Evolutionary conservation across 495 filamentous ascomycete species (phyloP).

Genomic region (Aspergillus baeticus): DNA sequence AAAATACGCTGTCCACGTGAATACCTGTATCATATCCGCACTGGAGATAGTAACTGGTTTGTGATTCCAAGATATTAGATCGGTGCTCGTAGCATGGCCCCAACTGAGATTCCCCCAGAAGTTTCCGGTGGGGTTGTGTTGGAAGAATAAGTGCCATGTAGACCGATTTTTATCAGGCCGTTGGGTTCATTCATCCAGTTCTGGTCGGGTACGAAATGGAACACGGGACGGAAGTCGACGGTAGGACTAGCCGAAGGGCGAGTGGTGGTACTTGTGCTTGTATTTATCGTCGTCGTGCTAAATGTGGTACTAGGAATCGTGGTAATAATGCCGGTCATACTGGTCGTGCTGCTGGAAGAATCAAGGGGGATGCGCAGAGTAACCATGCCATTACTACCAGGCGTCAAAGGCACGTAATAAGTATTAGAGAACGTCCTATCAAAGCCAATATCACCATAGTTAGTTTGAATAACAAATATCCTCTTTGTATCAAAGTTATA

Average conservation of each 20-base stretch:
- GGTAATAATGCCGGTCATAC: too few relatives aligned
- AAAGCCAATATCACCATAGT: too few relatives aligned
- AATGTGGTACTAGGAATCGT: too few relatives aligned
- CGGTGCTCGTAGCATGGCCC: conserved; percentile 14
- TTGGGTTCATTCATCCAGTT: conserved; percentile 17
- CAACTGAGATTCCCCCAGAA: conserved; percentile 15
- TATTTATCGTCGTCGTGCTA: too few relatives aligned
- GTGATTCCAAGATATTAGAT: conserved; percentile 4
- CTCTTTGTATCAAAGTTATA: too few relatives aligned
- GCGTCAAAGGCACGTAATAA: too few relatives aligned
- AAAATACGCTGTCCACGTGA: conserved; percentile 8
- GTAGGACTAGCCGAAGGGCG: neutral
- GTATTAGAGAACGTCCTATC: too few relatives aligned
- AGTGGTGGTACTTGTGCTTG: too few relatives aligned
- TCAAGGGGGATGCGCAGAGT: too few relatives aligned
- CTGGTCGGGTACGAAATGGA: conserved; percentile 9
- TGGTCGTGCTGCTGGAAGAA: too few relatives aligned
- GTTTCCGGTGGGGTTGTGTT: conserved; percentile 16
- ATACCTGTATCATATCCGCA: conserved; percentile 3
- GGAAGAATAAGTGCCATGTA: conserved; percentile 11
- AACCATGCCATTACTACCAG: too few relatives aligned
- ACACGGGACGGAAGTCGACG: conserved; percentile 9
- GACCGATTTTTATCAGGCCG: conserved; percentile 12
- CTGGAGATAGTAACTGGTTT: conserved; percentile 6
- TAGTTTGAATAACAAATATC: too few relatives aligned